Percentiles rank a stretch among this genome's conserved stretches.
These are phyloP conservation scores for Candida chauliodis DNA, from an alignment of 805 yeast species.

Conservation along the genomic window DNA sequence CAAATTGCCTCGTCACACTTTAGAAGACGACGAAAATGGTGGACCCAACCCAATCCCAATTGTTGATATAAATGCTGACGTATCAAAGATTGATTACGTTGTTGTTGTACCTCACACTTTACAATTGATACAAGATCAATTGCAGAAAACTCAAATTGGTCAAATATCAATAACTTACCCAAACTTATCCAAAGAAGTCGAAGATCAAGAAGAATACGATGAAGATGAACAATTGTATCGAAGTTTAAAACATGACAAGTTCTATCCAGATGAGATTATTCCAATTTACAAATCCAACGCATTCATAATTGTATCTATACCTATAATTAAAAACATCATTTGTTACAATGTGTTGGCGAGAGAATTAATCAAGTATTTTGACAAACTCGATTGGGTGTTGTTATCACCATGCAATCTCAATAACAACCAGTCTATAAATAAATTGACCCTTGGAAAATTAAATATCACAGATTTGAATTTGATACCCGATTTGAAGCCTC, in stretches of 20 bases:
- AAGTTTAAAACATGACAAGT: constrained; percentile 24
- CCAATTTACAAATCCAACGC: constrained; percentile 18
- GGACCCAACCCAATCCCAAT: constrained; percentile 25
- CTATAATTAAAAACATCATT: constrained; percentile 35
- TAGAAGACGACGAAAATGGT: constrained; percentile 38
- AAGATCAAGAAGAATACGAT: constrained; percentile 14
- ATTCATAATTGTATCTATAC: constrained; percentile 22
- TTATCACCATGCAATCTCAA: constrained; percentile 37
- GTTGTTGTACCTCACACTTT: constrained; percentile 29
- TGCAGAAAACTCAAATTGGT: constrained; percentile 1
- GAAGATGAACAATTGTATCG: constrained; percentile 47
- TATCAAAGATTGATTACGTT: constrained; percentile 15
- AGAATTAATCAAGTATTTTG: constrained; percentile 14
- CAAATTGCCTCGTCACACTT: constrained; percentile 49
- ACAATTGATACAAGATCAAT: constrained; percentile 9
- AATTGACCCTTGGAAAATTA: constrained; percentile 12
- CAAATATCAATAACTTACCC: constrained; percentile 9
- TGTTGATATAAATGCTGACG: constrained; percentile 17
- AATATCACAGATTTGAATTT: constrained; percentile 4
- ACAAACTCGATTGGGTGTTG: constrained; percentile 22
- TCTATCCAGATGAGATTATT: constrained; percentile 19
- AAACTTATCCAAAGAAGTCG: constrained; percentile 8
- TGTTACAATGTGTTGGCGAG: constrained; percentile 27
- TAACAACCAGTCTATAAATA: constrained; percentile 25
- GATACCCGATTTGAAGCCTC: constrained; percentile 46